Percentiles rank a stretch among this genome's conserved stretches.
These are phyloP conservation scores for Fusarium dimerum DNA, from an alignment of 2,329 filamentous ascomycete genomes.

Conservation along the genomic window DNA sequence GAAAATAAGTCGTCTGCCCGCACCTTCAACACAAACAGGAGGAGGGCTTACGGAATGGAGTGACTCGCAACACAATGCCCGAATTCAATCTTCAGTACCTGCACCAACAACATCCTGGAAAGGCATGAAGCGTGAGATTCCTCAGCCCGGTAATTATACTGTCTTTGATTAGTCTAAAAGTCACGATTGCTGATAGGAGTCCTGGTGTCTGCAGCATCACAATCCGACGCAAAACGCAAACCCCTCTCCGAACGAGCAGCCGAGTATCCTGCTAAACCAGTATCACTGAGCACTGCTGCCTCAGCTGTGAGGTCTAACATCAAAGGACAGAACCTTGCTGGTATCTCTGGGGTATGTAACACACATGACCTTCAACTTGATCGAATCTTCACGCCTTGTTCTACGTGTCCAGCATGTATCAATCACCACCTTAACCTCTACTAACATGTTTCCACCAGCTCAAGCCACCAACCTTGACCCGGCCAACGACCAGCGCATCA, in stretches of 20 bases:
- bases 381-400: neutral
- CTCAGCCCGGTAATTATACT: slow-evolving; percentile 42
- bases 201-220: slow-evolving; percentile 40
- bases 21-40: slow-evolving; percentile 27
- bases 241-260: slow-evolving; percentile 56
- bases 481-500: slow-evolving; percentile 36
- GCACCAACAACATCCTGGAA: slow-evolving; percentile 39
- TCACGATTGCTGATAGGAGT: slow-evolving; percentile 14
- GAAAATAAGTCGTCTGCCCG: slow-evolving; percentile 35
- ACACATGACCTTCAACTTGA: slow-evolving; percentile 2
- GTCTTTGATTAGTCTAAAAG: neutral
- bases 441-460: slow-evolving; percentile 28
- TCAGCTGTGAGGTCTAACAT: slow-evolving; percentile 44
- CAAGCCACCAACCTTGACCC: slow-evolving; percentile 41
- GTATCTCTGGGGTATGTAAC: slow-evolving; percentile 33
- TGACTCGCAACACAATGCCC: slow-evolving; percentile 62
- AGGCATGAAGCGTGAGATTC: slow-evolving; percentile 53
- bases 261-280: slow-evolving; percentile 47
- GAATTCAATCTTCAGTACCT: slow-evolving; percentile 45
- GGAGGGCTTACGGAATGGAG: slow-evolving; percentile 54
- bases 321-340: slow-evolving; percentile 45
- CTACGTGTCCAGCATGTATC: neutral
- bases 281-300: slow-evolving; percentile 40
- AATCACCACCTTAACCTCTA: neutral
- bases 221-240: slow-evolving; percentile 62